Evolutionary conservation across 1,284 basidiomycete genomes (phyloP), one percentile per base, ranked within the genome.

Genomic region (Volvariella surrecta): DNA sequence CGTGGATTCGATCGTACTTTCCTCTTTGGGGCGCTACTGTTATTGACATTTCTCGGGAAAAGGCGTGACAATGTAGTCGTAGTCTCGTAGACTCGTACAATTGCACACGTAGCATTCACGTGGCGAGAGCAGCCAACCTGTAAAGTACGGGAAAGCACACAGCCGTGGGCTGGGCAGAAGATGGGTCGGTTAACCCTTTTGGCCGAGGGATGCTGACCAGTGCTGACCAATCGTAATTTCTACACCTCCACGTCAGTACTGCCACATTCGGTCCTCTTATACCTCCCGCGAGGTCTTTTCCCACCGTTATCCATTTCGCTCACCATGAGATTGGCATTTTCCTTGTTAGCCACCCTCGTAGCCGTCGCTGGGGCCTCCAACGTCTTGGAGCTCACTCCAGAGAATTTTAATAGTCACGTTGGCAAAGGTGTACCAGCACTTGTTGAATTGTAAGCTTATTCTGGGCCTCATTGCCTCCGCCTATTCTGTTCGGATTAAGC

Each of bases 391-490:
- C 78, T 95, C 39, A 75, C 61, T 39, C 70, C 82, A 0, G 68
- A 73, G 48, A 91, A 85, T 66, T 95, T 92, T 61, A 84, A 92
- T 58, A 52, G 67, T 34, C 62, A 79, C 43, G 65, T 92, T 57
- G 91, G 88, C 32, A 62, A 82, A 49, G 87, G 84, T 47, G 89
- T 80, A 59, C 80, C 85, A 43, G 89, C 84, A 52, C 72, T 93
- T 34, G 88, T 94, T 20, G 90, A 93, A 64, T 94, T 94, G 85
- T 92, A 56, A 64, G 87, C 75, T 40, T 32, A 9, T 35, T 10
- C 34, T 42, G 44, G 20, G 15, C 39, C 40, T n/a, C 34, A 47
- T 43, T 10, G 37, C 19, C 39, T 40, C 21, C n/a, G n/a, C n/a
- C 6, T 28, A 11, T 6, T 28, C 11, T 28, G 22, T 32, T 16